Conservation (phyloP, 179 eudicot genomes). For the Actinidia chinensis region DNA sequence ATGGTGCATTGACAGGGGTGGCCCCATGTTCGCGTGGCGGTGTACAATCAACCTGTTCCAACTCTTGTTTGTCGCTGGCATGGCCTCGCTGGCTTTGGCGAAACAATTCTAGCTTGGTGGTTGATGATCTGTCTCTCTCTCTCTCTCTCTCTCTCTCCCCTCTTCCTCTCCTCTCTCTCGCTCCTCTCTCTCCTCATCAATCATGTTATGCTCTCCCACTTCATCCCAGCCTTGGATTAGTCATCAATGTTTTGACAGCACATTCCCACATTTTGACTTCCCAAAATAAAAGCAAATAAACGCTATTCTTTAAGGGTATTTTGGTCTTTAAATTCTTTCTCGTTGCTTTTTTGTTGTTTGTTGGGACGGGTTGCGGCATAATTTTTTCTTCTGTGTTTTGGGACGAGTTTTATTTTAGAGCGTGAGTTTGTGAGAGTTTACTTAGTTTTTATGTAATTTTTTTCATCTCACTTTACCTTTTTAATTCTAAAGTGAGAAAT, state of each 20-base stretch:
- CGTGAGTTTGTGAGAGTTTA: too few species aligned
- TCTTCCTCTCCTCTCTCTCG: background rate
- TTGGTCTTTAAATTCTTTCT: too few species aligned
- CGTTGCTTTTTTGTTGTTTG: too few species aligned
- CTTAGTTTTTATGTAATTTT: too few species aligned
- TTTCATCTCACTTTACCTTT: too few species aligned
- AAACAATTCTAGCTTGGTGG: conserved; percentile 96
- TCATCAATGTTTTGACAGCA: background rate
- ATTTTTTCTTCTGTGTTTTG: too few species aligned
- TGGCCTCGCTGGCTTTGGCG: conserved; percentile 84
- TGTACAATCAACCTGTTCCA: conserved; percentile 96
- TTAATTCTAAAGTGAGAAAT: too few species aligned
- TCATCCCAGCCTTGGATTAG: background rate
- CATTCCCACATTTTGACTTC: background rate
- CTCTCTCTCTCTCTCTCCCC: conserved; percentile 10
- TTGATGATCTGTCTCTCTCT: conserved; percentile 42
- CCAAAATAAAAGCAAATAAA: background rate
- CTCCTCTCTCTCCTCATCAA: too few species aligned
- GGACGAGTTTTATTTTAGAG: too few species aligned
- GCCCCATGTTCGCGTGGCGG: conserved; percentile 96
- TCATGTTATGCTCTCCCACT: too few species aligned
- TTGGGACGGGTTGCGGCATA: too few species aligned
- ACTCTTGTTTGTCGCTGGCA: conserved; percentile 88
- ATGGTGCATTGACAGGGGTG: conserved; percentile 98
- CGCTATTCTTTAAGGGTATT: background rate